Base-by-base conservation (phyloP, 345 rosid species). In the Barbarea vulgaris region DNA sequence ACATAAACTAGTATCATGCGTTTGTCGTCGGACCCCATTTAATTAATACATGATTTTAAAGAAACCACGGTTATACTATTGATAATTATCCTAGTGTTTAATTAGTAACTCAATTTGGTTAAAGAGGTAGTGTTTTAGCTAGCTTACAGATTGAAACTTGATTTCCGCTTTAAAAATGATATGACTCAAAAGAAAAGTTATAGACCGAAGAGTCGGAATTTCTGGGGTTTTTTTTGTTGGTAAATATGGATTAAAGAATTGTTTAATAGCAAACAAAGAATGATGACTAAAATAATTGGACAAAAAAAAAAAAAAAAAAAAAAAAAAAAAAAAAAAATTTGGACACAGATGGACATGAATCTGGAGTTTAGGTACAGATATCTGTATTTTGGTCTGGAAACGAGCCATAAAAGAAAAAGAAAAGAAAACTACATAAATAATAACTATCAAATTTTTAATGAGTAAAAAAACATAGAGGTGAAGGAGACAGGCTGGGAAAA, bases 291-390 rank as follows among this genome's bases (percentile, higher is more conserved):
- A 41, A 76, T 62, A 69, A 69, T 53, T 31, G 57, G 64, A n/a
- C n/a, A n/a, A n/a, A n/a, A n/a, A n/a, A n/a, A n/a, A n/a, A n/a
- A n/a, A n/a, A n/a, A n/a, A n/a, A n/a, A n/a, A n/a, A n/a, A n/a
- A n/a, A n/a, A n/a, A n/a, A n/a, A n/a, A n/a, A n/a, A n/a, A n/a
- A n/a, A 4, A 74, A 41, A 76, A 53, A 69, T 61, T 53, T 31
- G 57, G 64, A 62, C 64, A 76, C 69, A 69, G 74, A 61, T 76
- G 70, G 79, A 69, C 57, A 53, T 60, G 36, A 61, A 61, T 69
- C 64, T 69, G 75, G 79, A 69, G 79, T 69, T 76, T 76, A 69
- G 79, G 79, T 76, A 41, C 21, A 52, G 47, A 67, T 22, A 67
- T 36, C 69, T 67, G 79, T 59, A 60, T 51, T 30, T 31, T 41